Base-by-base conservation (phyloP, 2,329 filamentous ascomycete genomes). In the Furcasterigmium sp. region DNA sequence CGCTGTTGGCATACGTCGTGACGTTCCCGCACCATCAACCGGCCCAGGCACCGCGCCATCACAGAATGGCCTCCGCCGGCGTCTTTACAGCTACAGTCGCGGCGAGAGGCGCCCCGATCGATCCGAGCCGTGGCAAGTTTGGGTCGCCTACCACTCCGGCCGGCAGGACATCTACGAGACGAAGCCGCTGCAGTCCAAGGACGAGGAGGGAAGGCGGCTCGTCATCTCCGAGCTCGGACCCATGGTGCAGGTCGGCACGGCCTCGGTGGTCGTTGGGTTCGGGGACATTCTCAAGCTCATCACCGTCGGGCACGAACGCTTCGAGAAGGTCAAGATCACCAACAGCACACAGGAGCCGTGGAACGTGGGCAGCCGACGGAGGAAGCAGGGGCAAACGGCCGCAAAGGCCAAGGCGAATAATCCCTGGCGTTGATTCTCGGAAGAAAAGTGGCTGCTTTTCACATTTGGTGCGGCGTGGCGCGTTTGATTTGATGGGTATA, bases 261-360 rank as follows among this genome's bases (percentile, higher is more conserved):
- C 74, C 37, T 84, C 82, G 40, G 72, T 87, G 3, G 86, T 80
- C 0, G 75, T 91, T 23, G 84, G 76, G 0, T 80, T 90, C 46
- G 87, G 85, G 11, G 86, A 89, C 51, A 71, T 79, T 2, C 72
- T 90, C 54, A 90, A 89, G 62, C 66, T 90, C 40, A 73, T 90
- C 44, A 79, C 77, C 2, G 68, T 84, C 6, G 84, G 83, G 6
- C 74, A 78, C 49, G 83, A 85, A 55, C 69, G 76, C 25, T 85
- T 84, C 52, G 78, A 82, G 14, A 59, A 60, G n/a, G 21, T 8
- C 20, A 54, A 53, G 18, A 63, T 55, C 38, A 52, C 56, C 3
- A 53, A 42, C 11, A 50, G 56, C 28, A 51, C 58, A 3, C 60
- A 65, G 30, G 50, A 56, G 10, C 50, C 53, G 55, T 56, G 59